Evolutionary conservation across 768 basidiomycete species (phyloP).

Genomic region (Leccinum boreale): DNA sequence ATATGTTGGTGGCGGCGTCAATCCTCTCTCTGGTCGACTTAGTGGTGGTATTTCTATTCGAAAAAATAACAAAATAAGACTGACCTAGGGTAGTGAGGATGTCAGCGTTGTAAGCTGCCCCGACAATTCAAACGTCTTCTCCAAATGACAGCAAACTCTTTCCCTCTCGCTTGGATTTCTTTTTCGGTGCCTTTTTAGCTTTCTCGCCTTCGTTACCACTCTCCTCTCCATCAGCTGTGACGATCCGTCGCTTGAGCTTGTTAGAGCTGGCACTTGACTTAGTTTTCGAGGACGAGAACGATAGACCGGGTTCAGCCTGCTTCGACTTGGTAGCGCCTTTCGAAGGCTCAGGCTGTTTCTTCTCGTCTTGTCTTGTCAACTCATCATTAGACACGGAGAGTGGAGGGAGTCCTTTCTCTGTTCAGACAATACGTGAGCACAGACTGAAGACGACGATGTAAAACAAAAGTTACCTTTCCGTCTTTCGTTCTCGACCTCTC

Average conservation of each 20-base stretch:
- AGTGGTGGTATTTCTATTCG: not conserved
- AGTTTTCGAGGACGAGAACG: conserved; percentile 38
- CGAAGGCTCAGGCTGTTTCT: conserved; percentile 13
- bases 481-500: conserved; percentile 74
- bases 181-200: conserved; percentile 37
- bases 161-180: conserved; percentile 51
- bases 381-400: conserved; percentile 40
- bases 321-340: conserved; percentile 24
- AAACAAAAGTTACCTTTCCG: conserved; percentile 55
- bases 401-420: conserved; percentile 62
- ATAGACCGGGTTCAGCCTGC: conserved; percentile 26
- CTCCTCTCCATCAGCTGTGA: conserved; percentile 29
- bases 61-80: not conserved
- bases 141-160: conserved; percentile 39
- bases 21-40: not conserved
- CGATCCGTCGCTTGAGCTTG: conserved; percentile 36
- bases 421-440: conserved; percentile 3
- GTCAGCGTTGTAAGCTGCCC: not conserved
- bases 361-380: conserved; percentile 27
- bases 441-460: not conserved
- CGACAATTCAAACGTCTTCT: conserved; percentile 28
- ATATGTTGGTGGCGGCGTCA: not conserved
- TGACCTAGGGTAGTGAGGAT: conserved; percentile 1
- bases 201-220: conserved; percentile 21
- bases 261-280: conserved; percentile 22